Evolutionary conservation across 352 stramenopile species (phyloP).

Genomic region (Globisporangium carolinianum): DNA sequence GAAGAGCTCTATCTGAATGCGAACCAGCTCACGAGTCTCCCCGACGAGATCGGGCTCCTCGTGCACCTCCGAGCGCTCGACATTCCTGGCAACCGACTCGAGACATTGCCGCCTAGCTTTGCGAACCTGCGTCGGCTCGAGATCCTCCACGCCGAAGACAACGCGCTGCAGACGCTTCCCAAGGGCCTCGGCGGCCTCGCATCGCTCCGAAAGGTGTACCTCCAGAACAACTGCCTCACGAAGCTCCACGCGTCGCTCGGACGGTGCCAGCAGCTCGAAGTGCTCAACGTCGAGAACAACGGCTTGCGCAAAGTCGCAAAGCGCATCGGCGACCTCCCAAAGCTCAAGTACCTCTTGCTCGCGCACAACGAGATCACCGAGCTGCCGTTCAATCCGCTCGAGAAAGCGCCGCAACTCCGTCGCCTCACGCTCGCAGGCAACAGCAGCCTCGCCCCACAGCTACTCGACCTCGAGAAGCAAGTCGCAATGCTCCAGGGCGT

Average conservation of each 20-base stretch:
- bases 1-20: slow-evolving; percentile 85
- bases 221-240: slow-evolving; percentile 75
- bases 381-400: slow-evolving; percentile 73
- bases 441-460: slow-evolving; percentile 52
- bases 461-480: slow-evolving; percentile 57
- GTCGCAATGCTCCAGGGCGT: slow-evolving; percentile 44
- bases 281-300: slow-evolving; percentile 85
- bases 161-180: slow-evolving; percentile 65
- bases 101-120: slow-evolving; percentile 58
- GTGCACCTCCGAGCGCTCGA: slow-evolving; percentile 74
- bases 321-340: slow-evolving; percentile 70
- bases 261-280: slow-evolving; percentile 63
- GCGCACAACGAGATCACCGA: slow-evolving; percentile 80
- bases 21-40: slow-evolving; percentile 57
- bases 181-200: slow-evolving; percentile 62
- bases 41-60: slow-evolving; percentile 65
- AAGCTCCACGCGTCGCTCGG: slow-evolving; percentile 81
- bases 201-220: slow-evolving; percentile 72
- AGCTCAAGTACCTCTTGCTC: slow-evolving; percentile 74
- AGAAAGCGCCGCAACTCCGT: slow-evolving; percentile 60
- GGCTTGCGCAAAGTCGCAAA: slow-evolving; percentile 77
- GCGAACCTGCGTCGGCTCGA: slow-evolving; percentile 60
- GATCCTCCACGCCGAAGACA: slow-evolving; percentile 77
- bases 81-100: slow-evolving; percentile 65
- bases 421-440: slow-evolving; percentile 80